Base-by-base conservation (phyloP, 345 rosid genomes). In the Laguncularia racemosa region DNA sequence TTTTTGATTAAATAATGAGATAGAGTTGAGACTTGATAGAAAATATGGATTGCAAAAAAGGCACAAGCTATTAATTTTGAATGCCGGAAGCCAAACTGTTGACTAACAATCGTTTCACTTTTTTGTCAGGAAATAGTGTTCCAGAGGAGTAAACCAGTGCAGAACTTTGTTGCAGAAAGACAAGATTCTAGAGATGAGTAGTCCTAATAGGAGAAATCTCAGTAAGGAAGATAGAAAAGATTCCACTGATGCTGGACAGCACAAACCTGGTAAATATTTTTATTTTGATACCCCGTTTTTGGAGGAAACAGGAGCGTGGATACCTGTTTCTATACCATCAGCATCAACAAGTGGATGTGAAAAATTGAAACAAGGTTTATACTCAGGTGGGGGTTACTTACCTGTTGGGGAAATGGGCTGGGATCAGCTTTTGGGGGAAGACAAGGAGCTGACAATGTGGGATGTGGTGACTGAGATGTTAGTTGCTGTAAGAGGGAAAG, bases 391-490 rank as follows among this genome's bases (percentile, higher is more conserved):
- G 26, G 71, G 71, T 50, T 23, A 50, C 57, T 71, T 66, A 47
- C 68, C 68, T 6, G 61, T 62, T 19, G 65, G 59, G 49, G 71
- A 55, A 18, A 44, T 55, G 45, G 61, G 65, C 54, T 71, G 65
- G 68, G 28, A 66, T 67, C 62, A 59, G 56, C 62, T 59, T 18
- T 38, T 11, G 2, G 61, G 62, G 23, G 68, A 67, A 20, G 19
- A 13, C 50, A 62, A 67, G 65, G 76, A 71, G 57, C 18, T 71
- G 65, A 71, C 76, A 2, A 55, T 63, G 71, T 71, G 71, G 65
- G 71, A 71, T 59, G 71, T 71, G 48, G 26, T 67, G 14, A 16
- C 40, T 49, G 76, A 59, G 58, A 71, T 71, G 71, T 67, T 71
- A 59, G 48, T 54, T 19, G 71, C 59, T 16, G 76, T 65, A 46